Conservation (phyloP, 495 filamentous ascomycete species). For the Hamigera avellanea region DNA sequence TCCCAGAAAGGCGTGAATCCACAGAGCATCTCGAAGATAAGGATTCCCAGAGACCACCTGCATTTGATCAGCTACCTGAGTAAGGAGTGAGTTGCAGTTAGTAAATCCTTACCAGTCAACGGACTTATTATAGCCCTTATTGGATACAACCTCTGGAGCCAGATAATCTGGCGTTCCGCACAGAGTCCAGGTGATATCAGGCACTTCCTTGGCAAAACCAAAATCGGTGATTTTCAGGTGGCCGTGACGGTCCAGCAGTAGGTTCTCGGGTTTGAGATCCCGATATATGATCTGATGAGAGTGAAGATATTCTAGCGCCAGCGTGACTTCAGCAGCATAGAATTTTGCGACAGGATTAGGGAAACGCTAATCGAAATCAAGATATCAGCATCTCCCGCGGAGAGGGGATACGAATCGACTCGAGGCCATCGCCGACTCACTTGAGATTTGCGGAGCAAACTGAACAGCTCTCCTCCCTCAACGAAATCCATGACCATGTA, state of each 20-base stretch:
- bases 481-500: constrained; percentile 99
- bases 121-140: constrained; percentile 98
- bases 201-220: constrained; percentile 95
- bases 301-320: constrained; percentile 95
- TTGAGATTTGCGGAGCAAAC: constrained; percentile 88
- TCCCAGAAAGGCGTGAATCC: constrained; percentile 99
- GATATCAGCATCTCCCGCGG: neutral
- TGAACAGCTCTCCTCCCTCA: constrained; percentile 97
- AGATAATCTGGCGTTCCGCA: constrained; percentile 99
- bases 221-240: constrained; percentile 99
- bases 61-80: neutral
- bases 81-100: neutral
- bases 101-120: constrained; percentile 75
- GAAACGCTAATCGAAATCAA: constrained; percentile 57
- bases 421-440: constrained; percentile 41
- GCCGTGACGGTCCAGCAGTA: constrained; percentile 89
- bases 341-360: constrained; percentile 98
- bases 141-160: constrained; percentile 90
- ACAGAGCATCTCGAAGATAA: constrained; percentile 99
- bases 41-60: constrained; percentile 96
- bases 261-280: constrained; percentile 92
- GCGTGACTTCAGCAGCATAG: constrained; percentile 93
- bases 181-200: constrained; percentile 97
- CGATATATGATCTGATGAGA: constrained; percentile 91
- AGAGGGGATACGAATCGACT: neutral